These are phyloP conservation scores for Monosporascus sp. DNA, from an alignment of 2,329 filamentous ascomycete genomes.

Conservation along the genomic window DNA sequence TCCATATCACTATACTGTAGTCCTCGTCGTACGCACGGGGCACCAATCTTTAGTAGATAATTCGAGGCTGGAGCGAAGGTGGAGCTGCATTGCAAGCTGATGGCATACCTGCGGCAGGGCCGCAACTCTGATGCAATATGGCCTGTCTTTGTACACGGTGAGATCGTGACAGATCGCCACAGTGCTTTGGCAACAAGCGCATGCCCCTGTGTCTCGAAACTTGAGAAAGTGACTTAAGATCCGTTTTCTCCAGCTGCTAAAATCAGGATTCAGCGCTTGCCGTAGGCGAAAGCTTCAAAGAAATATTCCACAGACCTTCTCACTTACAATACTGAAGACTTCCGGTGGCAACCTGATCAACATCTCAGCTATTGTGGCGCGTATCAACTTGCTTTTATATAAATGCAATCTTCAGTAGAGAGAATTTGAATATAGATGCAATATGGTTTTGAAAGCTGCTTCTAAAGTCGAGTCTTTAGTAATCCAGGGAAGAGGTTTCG, in stretches of 20 bases:
- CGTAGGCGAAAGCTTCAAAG: not conserved
- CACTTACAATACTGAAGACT: not conserved
- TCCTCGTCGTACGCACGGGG: not conserved
- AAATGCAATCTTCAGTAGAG: not conserved
- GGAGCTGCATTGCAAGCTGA: not conserved
- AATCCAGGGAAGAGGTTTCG: not conserved
- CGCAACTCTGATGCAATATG: not conserved
- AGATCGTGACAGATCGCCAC: not conserved
- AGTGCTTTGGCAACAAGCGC: not conserved
- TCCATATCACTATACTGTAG: not conserved
- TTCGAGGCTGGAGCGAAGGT: not conserved
- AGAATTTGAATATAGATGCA: too few species aligned
- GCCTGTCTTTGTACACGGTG: not conserved
- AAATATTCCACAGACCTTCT: not conserved
- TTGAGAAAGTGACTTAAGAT: not conserved
- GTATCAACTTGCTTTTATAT: not conserved
- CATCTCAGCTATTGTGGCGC: not conserved
- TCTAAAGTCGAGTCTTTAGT: not conserved
- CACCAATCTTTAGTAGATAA: not conserved
- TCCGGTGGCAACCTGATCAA: not conserved
- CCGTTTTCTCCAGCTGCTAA: not conserved
- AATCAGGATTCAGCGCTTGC: not conserved
- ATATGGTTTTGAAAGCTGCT: not conserved
- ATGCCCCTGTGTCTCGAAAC: not conserved
- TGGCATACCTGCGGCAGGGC: not conserved